Percentiles rank a stretch among this genome's conserved stretches.
Evolutionary conservation across 1,284 basidiomycete genomes (phyloP).

Genomic region (Psilocybe mexicana): DNA sequence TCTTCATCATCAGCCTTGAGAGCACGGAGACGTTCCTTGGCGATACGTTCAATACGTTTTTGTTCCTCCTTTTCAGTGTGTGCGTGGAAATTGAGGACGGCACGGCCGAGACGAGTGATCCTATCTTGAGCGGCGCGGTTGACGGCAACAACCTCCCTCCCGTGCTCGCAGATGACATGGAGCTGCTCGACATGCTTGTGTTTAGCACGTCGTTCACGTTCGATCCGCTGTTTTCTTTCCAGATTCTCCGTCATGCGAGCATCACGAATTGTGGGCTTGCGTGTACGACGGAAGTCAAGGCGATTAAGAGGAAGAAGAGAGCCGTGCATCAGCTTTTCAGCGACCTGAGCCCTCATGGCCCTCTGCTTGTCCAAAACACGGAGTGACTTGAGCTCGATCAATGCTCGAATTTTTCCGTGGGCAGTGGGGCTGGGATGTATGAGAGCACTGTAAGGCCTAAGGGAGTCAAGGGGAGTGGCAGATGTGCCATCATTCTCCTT

Average conservation of each 20-base stretch:
- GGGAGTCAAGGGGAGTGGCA: slow-evolving; percentile 21
- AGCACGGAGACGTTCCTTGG: slow-evolving; percentile 98
- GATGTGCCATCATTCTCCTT: slow-evolving; percentile 44
- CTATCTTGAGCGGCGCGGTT: slow-evolving; percentile 75
- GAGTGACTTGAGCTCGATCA: slow-evolving; percentile 95
- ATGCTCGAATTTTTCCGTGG: slow-evolving; percentile 83
- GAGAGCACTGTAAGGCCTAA: slow-evolving; percentile 33
- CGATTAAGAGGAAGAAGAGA: slow-evolving; percentile 92
- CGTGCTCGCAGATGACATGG: slow-evolving; percentile 85
- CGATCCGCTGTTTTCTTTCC: slow-evolving; percentile 90
- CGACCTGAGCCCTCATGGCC: slow-evolving; percentile 81
- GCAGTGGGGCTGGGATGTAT: slow-evolving; percentile 56
- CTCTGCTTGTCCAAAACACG: slow-evolving; percentile 91
- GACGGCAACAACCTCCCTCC: slow-evolving; percentile 69
- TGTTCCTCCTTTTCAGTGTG: slow-evolving; percentile 98
- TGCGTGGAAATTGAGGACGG: slow-evolving; percentile 85
- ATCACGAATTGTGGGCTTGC: slow-evolving; percentile 89
- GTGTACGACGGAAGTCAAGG: slow-evolving; percentile 85
- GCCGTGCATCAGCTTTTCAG: slow-evolving; percentile 87
- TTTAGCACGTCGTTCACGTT: slow-evolving; percentile 92
- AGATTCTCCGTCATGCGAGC: slow-evolving; percentile 89
- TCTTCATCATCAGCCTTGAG: slow-evolving; percentile 99
- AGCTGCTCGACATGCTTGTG: slow-evolving; percentile 97
- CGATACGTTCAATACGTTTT: slow-evolving; percentile 93
- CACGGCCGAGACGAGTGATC: slow-evolving; percentile 80